Evolutionary conservation across 2,329 filamentous ascomycete species (phyloP), one percentile per base, ranked within the genome.

Genomic region (Mycocentrospora acerina): DNA sequence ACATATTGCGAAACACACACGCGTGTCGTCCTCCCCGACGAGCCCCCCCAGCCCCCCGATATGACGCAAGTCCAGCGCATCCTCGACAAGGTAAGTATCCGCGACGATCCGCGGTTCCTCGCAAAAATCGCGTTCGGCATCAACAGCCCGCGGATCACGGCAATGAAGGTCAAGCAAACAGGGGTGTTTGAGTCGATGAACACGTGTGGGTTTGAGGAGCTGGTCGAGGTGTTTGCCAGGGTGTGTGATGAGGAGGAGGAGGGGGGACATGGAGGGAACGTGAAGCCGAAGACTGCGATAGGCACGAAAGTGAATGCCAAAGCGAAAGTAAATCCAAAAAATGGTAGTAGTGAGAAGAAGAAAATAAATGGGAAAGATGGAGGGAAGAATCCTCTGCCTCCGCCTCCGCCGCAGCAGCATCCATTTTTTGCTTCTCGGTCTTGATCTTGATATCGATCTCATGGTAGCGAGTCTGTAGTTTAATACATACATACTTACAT

Each of bases 101-200:
- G 77, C 2, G 77, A 84, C 31, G 81, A 85, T 53, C 70, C 81
- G 2, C 62, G 80, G 10, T 77, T 82, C 46, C 63, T 84, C 18
- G 78, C 81, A 0, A 71, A 77, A 14, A 64, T 84, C 4, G 81
- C 80, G 0, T 84, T 83, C 55, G 81, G 81, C 0, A 83, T 84
- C 53, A 70, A 68, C 29, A 83, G 78, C 48, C 81, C 81, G 0
- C 64, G 79, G 1, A 70, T 80, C 1, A 70, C 62, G 4, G 59
- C 66, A 25, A 55, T 80, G 35, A 78, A 74, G 53, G 48, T 83
- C 22, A 66, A 71, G 10, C 74, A 65, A 34, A 57, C 57, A 7
- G 24, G 43, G 0, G 68, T 76, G 0, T 82, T 81, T 53, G 74
- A 72, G 30, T 78, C 74, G 4, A 70, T 82, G 66, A 73, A 70